A percentile compares a stretch with the other conserved stretches of the same genome.
phyloP scores from a whole-genome alignment of 1,139 yeast species.

The Sugiyamaella japonica region DNA sequence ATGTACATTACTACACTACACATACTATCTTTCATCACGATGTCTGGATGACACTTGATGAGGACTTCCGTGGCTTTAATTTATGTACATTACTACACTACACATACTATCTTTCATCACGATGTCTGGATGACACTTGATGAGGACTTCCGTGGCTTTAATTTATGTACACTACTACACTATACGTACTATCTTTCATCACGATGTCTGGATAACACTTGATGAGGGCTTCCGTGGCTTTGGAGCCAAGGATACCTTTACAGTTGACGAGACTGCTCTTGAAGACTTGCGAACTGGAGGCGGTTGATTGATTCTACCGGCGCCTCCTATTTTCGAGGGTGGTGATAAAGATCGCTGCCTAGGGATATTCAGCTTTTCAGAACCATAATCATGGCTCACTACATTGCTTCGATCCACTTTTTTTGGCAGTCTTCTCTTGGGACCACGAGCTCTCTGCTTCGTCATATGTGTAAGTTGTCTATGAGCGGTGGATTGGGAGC shows the following conservation, averaged over 20 bases:
- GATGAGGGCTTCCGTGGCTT: constrained; percentile 27
- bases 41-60: constrained; percentile 16
- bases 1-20: neutral
- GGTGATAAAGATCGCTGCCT: constrained; percentile 22
- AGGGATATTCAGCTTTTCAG: constrained; percentile 15
- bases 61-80: neutral
- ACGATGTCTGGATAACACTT: constrained; percentile 17
- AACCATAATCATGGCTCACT: constrained; percentile 23
- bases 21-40: neutral
- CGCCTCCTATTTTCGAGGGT: constrained; percentile 1
- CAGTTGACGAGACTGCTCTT: constrained; percentile 24
- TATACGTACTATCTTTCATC: neutral
- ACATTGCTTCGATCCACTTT: constrained; percentile 30
- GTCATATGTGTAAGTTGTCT: constrained; percentile 55
- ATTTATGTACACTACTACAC: neutral
- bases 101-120: neutral
- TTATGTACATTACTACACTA: neutral
- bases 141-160: neutral
- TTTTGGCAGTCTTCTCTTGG: constrained; percentile 68
- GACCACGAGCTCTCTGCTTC: constrained; percentile 69
- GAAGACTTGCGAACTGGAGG: constrained; percentile 35
- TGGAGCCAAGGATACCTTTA: constrained; percentile 21
- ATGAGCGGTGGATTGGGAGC: constrained; percentile 17
- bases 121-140: constrained; percentile 17
- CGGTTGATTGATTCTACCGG: constrained; percentile 20